phyloP scores from a whole-genome alignment of 768 basidiomycete genomes.

The Termitomyces sp. region DNA sequence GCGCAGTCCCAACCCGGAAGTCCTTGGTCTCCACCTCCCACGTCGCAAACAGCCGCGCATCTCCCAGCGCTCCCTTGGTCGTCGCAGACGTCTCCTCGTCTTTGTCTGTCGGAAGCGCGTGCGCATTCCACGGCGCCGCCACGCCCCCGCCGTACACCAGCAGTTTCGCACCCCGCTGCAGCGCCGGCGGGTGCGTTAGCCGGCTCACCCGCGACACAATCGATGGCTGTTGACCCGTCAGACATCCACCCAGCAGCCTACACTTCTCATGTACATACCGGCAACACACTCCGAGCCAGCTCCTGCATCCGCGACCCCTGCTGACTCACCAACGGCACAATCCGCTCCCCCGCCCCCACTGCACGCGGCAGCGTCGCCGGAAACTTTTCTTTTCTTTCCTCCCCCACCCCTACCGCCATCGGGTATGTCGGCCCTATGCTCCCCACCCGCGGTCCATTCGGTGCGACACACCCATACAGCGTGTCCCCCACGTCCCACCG shows the following conservation, averaged over 20 bases:
- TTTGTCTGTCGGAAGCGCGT: slow-evolving; percentile 27
- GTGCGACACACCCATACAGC: slow-evolving; percentile 53
- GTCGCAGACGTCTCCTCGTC: slow-evolving; percentile 17
- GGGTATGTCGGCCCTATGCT: slow-evolving; percentile 68
- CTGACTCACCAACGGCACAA: slow-evolving; percentile 62
- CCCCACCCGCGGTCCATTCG: slow-evolving; percentile 58
- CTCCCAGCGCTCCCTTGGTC: slow-evolving; percentile 37
- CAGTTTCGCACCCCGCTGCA: slow-evolving; percentile 47
- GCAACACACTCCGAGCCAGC: slow-evolving; percentile 61
- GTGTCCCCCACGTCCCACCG: slow-evolving; percentile 72
- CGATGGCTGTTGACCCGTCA: slow-evolving; percentile 34
- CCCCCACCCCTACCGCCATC: slow-evolving; percentile 35
- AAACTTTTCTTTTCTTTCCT: slow-evolving; percentile 37
- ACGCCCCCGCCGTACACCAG: slow-evolving; percentile 45
- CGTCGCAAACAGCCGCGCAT: slow-evolving; percentile 51
- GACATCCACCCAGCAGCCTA: no score
- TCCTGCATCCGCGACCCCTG: slow-evolving; percentile 65
- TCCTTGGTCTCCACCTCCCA: slow-evolving; percentile 57
- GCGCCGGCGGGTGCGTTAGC: slow-evolving; percentile 60
- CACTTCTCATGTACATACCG: no score
- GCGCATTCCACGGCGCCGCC: slow-evolving; percentile 52
- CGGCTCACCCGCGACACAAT: slow-evolving; percentile 59
- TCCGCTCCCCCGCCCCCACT: slow-evolving; percentile 40
- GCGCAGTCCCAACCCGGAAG: slow-evolving; percentile 32
- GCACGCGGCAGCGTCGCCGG: slow-evolving; percentile 45